Conservation (phyloP, 768 basidiomycete species). For the Phlebiopsis flavidoalba region DNA sequence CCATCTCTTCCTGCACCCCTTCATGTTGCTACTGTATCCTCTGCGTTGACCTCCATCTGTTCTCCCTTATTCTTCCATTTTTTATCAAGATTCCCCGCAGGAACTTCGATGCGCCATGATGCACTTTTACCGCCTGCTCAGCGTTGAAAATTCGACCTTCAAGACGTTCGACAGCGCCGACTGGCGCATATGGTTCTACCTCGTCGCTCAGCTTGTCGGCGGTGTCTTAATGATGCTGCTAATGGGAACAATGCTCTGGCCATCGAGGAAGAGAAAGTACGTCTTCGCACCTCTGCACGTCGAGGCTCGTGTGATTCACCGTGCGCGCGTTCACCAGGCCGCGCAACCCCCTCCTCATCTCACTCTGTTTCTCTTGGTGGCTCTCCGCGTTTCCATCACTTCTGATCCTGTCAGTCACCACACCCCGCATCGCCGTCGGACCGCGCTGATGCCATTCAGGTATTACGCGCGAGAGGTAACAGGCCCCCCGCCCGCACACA, state of each 20-base stretch:
- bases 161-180: not conserved
- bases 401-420: constrained; percentile 2
- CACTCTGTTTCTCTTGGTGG: constrained; percentile 15
- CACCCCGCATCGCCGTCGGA: not conserved
- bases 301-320: not conserved
- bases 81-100: no score
- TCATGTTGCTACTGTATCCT: no score
- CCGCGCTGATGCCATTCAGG: not conserved
- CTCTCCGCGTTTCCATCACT: constrained; percentile 13
- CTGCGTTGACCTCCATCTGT: no score
- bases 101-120: no score
- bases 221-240: constrained; percentile 5
- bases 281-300: not conserved
- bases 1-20: no score
- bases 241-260: constrained; percentile 12
- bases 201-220: constrained; percentile 8
- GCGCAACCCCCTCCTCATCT: constrained; percentile 14
- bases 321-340: not conserved
- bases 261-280: constrained; percentile 6
- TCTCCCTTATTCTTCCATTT: no score
- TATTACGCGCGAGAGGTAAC: constrained; percentile 11
- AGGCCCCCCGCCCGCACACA: constrained; percentile 9
- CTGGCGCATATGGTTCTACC: constrained; percentile 12
- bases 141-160: no score
- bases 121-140: no score